Evolutionary conservation across 1,284 basidiomycete species (phyloP), one percentile per base, ranked within the genome.

Genomic region (Fomitopsis betulina): DNA sequence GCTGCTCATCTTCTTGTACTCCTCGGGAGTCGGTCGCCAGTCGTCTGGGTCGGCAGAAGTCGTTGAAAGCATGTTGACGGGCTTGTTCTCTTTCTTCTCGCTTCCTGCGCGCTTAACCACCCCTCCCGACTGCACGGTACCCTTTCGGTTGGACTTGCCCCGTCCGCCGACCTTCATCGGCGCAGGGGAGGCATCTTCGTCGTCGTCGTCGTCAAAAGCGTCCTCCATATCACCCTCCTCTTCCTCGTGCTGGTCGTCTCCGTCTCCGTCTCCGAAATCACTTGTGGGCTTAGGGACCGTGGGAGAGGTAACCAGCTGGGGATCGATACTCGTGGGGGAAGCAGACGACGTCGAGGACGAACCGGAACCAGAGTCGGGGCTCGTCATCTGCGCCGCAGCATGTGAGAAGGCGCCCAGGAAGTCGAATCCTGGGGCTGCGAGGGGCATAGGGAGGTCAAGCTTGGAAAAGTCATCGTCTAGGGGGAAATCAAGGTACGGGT

Each of bases 1-100:
- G 70, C 87, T 91, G 19, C 86, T 87, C 80, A 99, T 91, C 75
- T 94, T 97, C 74, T 93, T 90, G 79, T 98, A 98, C 66, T 96
- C 94, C 66, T 98, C 95, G 0, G 94, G 89, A 17, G 86, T 85
- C 1, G 91, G 92, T 57, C 89, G 80, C 89, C 90, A 92, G 63
- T 91, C 89, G 56, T 87, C 86, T 5, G 85, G 72, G 52, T 85
- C 82, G 25, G 33, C 43, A n/a, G 58, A 82, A 73, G 49, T 85
- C 75, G 60, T 83, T 73, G 40, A 76, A 62, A 62, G 68, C 66
- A 59, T 70, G 64, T 54, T 72, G 73, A 45, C 68, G 68, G 61
- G 71, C 70, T 62, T 71, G 60, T 62, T 65, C 65, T 65, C 69
- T 62, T 67, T 69, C 62, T 64, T 68, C 67, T 80, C 79, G 38